Evolutionary conservation across 495 filamentous ascomycete species (phyloP), one percentile per base, ranked within the genome.

Genomic region (Neurospora sp.): DNA sequence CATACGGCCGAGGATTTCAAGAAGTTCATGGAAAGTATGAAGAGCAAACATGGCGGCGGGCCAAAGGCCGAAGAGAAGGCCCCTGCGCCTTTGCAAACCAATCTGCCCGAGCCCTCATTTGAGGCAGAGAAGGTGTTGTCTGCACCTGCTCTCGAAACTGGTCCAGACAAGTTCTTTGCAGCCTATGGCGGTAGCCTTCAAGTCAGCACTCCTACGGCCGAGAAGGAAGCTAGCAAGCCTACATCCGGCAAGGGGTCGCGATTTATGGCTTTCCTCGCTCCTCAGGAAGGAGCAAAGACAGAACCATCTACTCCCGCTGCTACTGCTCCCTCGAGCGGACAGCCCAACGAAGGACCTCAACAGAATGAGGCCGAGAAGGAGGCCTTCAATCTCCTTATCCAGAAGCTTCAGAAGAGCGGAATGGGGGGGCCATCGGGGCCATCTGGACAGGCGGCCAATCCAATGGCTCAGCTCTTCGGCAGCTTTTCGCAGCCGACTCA

Each of bases 1-100:
- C 93, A 92, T 78, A 97, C 92, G 11, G 91, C 92, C 78, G 94
- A 96, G 78, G 94, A 98, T 72, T 98, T 99, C 80, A 91, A 97
- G 82, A 91, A 91, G 74, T 99, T 96, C 90, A 97, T 98, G 83
- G 93, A 96, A 76, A 86, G 84, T 70, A 96, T 97, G 95, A 97
- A 95, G 80, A 83, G 80, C 70, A 82, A 80, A 44, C 74, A 82
- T 84, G 79, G 73, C 82, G 77, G 71, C 76, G 76, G 79, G 2
- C 49, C 77, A 78, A 79, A 80, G 73, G 6, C 87, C 82, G 79
- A 81, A 44, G 87, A 89, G 74, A 90, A 88, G 79, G 81, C 77
- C 46, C 80, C 85, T 38, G 77, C 77, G 46, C 73, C 80, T 5
- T 31, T 71, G 75, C 81, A 78, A 40, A 78, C 77, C 75, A 66